Conservation (phyloP, 306 rosid genomes). For the Malus sieversii region DNA sequence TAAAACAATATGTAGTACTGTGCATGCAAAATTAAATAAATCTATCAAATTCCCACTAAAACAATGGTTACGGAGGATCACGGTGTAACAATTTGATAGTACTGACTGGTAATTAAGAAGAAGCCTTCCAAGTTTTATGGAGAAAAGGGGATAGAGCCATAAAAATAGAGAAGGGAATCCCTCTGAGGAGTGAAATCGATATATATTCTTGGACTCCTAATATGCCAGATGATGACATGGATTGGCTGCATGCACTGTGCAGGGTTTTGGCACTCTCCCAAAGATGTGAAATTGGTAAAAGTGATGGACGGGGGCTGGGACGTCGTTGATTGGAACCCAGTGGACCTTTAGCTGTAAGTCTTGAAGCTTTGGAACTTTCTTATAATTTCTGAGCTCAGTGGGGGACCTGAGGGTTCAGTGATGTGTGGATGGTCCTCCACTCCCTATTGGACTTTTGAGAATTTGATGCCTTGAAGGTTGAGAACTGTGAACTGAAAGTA, state of each 20-base stretch:
- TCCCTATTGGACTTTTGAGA: neutral
- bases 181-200: neutral
- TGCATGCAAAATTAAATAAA: too few species aligned
- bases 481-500: too few species aligned
- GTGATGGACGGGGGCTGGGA: neutral
- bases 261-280: constrained; percentile 1
- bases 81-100: too few species aligned
- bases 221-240: neutral
- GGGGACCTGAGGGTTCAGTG: neutral
- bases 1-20: too few species aligned
- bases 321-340: neutral
- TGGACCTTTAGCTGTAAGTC: neutral
- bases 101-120: too few species aligned
- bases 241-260: neutral
- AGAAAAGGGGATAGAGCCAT: too few species aligned
- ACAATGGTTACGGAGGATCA: too few species aligned
- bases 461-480: neutral
- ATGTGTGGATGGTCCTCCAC: neutral
- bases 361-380: neutral
- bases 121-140: too few species aligned
- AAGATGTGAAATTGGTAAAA: constrained; percentile 2
- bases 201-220: neutral
- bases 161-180: neutral
- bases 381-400: neutral
- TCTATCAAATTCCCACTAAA: too few species aligned